Conservation (phyloP, 495 filamentous ascomycete genomes). For the Talaromyces ruber region DNA sequence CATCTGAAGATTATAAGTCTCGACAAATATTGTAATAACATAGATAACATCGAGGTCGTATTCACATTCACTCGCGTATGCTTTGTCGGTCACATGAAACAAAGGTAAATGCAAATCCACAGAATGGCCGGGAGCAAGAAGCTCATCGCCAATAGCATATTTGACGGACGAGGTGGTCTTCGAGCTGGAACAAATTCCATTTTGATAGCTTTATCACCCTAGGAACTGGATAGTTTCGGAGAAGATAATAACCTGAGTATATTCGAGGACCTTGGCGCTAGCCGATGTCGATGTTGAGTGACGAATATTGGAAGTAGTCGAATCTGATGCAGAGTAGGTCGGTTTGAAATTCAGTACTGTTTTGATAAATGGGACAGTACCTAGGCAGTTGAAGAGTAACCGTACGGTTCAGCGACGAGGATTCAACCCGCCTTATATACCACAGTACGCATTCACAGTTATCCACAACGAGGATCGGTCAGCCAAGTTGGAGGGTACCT, state of each 20-base stretch:
- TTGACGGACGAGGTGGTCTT: neutral
- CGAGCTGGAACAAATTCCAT: slow-evolving; percentile 1
- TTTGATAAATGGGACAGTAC: neutral
- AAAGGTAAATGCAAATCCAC: slow-evolving; percentile 7
- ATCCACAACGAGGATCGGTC: neutral
- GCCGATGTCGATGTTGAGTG: neutral
- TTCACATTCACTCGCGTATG: neutral
- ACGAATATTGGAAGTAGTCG: neutral
- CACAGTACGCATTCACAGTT: neutral
- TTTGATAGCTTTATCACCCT: neutral
- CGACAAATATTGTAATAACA: neutral
- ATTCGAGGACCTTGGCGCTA: neutral
- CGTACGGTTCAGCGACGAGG: neutral
- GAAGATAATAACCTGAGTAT: neutral
- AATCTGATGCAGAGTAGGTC: neutral
- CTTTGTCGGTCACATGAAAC: neutral
- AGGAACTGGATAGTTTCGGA: neutral
- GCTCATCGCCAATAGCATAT: neutral
- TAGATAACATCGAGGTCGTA: neutral
- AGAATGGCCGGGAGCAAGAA: slow-evolving; percentile 1
- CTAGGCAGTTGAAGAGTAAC: too few species aligned
- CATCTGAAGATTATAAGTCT: too few species aligned
- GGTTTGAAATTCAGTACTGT: neutral
- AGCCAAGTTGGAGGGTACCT: neutral
- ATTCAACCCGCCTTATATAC: neutral